A percentile compares a stretch with the other conserved stretches of the same genome.
Conservation (phyloP, 1,284 basidiomycete species). For the Golubevia pallescens region DNA sequence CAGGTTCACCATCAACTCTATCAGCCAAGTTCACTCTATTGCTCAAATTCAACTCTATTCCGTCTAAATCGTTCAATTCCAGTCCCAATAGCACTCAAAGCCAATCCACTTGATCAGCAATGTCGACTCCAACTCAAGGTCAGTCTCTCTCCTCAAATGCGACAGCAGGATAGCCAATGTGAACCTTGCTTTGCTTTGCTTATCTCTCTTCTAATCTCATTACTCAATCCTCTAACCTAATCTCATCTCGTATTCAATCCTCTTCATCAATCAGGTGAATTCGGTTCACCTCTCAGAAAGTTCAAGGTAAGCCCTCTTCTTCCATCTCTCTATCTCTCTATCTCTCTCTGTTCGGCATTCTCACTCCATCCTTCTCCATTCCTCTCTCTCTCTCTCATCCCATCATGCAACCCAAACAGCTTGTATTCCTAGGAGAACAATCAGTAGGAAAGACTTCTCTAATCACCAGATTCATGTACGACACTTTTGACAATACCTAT, state of each 20-base stretch:
- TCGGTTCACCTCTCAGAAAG: conserved; percentile 58
- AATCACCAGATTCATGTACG: conserved; percentile 97
- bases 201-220: not conserved
- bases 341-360: too few species aligned
- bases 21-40: too few species aligned
- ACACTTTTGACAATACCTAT: conserved; percentile 99
- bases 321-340: not conserved
- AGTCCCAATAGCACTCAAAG: not conserved
- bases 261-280: conserved; percentile 30
- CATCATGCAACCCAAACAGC: conserved; percentile 14
- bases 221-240: not conserved
- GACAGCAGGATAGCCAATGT: not conserved
- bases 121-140: conserved; percentile 1
- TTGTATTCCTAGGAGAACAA: conserved; percentile 60
- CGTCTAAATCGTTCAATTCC: too few species aligned
- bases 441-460: conserved; percentile 76
- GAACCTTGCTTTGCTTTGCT: not conserved
- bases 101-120: too few species aligned
- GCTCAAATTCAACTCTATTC: too few species aligned
- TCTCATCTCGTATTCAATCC: not conserved
- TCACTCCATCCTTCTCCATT: not conserved
- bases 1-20: too few species aligned
- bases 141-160: too few species aligned
- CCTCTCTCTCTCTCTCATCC: not conserved
- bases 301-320: conserved; percentile 44